Evolutionary conservation across 345 rosid species (phyloP).

Genomic region (Arabidopsis suecica): DNA sequence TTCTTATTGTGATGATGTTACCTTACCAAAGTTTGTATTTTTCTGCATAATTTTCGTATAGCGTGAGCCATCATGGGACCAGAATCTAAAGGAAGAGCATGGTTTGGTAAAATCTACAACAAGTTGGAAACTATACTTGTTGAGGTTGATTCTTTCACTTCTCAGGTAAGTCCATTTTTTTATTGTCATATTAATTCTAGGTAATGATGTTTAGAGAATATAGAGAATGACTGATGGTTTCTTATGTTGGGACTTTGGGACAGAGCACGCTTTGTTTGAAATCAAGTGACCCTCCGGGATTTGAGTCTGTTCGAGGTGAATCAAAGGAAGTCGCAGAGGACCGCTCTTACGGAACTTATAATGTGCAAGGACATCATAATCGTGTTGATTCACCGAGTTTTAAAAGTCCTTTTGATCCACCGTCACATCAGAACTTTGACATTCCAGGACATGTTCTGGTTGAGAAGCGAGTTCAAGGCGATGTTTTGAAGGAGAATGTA

Average conservation of each 20-base stretch:
- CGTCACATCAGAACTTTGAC: conserved; percentile 36
- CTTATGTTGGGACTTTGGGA: conserved; percentile 22
- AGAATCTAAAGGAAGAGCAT: conserved; percentile 54
- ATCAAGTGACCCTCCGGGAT: conserved; percentile 26
- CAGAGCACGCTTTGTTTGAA: conserved; percentile 48
- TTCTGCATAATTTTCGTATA: conserved; percentile 13
- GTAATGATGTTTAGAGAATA: not conserved
- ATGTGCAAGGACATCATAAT: not conserved
- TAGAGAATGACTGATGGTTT: conserved; percentile 2
- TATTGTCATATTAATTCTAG: not conserved
- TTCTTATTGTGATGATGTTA: no score
- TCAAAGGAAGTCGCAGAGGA: conserved; percentile 16
- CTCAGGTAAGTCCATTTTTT: conserved; percentile 29
- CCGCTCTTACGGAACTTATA: conserved; percentile 10
- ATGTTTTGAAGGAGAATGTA: conserved; percentile 24
- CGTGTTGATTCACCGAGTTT: conserved; percentile 7
- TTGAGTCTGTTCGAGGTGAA: conserved; percentile 32
- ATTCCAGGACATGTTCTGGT: not conserved
- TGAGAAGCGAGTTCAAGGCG: conserved; percentile 41
- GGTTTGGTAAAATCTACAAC: conserved; percentile 72
- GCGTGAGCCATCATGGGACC: conserved; percentile 60
- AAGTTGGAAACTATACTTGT: conserved; percentile 70
- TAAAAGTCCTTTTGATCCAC: conserved; percentile 39
- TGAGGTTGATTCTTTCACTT: conserved; percentile 65
- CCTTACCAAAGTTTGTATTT: no score